Base-by-base conservation (phyloP, 2,329 filamentous ascomycete species). In the Beauveria sp. region DNA sequence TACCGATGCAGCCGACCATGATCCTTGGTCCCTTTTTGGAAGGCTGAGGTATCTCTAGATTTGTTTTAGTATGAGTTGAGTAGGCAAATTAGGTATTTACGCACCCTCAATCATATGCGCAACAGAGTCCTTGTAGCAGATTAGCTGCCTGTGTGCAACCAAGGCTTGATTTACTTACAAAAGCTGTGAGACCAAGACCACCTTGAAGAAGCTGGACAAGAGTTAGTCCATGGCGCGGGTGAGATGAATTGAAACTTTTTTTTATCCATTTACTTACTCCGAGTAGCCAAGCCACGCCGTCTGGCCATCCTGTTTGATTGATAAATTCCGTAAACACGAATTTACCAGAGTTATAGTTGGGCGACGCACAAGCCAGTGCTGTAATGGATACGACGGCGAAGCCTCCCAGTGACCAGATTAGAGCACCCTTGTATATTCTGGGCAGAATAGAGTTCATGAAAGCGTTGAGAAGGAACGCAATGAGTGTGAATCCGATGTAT, bases 321-420 rank as follows among this genome's bases (percentile, higher is more conserved):
- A 71, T 69, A 1, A 73, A 73, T 0, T 68, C 64, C 2, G 69
- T 63, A 28, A 73, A 73, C 0, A 72, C 70, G 34, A 71, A 73
- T 2, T 66, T 66, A 1, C 66, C 69, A 0, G 68, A 69, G 3
- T 66, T 70, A 69, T 83, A 91, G 63, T 86, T 76, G 0, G 85
- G 85, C 2, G 86, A 81, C 0, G 86, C 78, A 65, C 84, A 88
- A 2, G 85, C 79, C 40, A 91, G 76, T 0, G 89, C 76, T 0
- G 87, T 88, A 63, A 90, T 88, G 47, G 79, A 87, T 58, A 91
- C 88, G 58, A 90, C 75, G 18, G 82, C 75, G 65, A 91, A 90
- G 0, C 88, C 88, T 2, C 78, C 73, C 2, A 91, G 77, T 0
- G 84, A 88, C 88, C 88, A 91, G 30, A 84, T 79, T 63, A 91